Percentiles rank a stretch among this genome's conserved stretches.
Conservation (phyloP, 768 basidiomycete genomes). For the Suillus clintonianus region DNA sequence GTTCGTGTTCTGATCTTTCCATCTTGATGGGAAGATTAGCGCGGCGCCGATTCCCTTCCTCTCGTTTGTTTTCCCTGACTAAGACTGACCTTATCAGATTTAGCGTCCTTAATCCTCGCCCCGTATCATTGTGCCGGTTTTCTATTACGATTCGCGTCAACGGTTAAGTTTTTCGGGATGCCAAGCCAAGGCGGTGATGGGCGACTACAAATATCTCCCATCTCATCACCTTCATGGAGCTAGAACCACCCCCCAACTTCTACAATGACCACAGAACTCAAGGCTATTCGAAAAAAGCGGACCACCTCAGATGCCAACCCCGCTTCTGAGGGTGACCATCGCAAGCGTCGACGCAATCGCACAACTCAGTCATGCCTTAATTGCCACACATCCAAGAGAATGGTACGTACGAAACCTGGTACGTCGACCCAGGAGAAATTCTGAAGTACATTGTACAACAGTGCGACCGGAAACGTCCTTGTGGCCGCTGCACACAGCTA, state of each 20-base stretch:
- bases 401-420: slow-evolving; percentile 43
- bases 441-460: slow-evolving; percentile 12
- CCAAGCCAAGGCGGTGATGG: slow-evolving; percentile 20
- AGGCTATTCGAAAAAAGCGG: slow-evolving; percentile 33
- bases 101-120: background rate
- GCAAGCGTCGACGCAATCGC: slow-evolving; percentile 66
- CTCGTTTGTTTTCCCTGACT: slow-evolving; percentile 13
- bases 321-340: slow-evolving; percentile 52
- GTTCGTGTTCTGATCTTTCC: slow-evolving; percentile 19
- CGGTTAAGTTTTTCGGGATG: slow-evolving; percentile 8
- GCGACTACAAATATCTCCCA: slow-evolving; percentile 29
- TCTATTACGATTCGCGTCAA: slow-evolving; percentile 11
- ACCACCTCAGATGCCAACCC: slow-evolving; percentile 25
- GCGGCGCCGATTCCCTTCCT: slow-evolving; percentile 11
- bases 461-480: slow-evolving; percentile 52
- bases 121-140: slow-evolving; percentile 10
- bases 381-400: slow-evolving; percentile 73
- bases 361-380: slow-evolving; percentile 76
- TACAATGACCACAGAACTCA: slow-evolving; percentile 30
- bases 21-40: slow-evolving; percentile 19
- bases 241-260: background rate
- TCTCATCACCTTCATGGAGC: slow-evolving; percentile 5
- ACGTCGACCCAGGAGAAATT: background rate
- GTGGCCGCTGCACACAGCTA: slow-evolving; percentile 45
- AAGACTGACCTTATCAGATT: slow-evolving; percentile 14